Base-by-base conservation (phyloP, 352 stramenopile species). In the Pythium brassicae region DNA sequence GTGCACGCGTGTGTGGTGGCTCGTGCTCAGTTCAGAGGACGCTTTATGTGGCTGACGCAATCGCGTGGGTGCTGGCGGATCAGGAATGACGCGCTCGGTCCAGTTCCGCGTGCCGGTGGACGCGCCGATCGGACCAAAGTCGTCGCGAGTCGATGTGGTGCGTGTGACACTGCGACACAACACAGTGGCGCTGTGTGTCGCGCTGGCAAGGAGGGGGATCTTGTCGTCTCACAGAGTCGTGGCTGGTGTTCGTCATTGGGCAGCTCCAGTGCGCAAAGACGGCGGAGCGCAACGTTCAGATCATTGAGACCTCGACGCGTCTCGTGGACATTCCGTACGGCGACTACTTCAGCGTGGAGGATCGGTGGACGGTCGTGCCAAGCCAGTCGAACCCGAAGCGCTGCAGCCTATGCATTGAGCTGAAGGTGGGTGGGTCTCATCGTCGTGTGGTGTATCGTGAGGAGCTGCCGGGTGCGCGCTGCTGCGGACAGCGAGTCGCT, bases 291-390 rank as follows among this genome's bases (percentile, higher is more conserved):
- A 66, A 69, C 1, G 57, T 80, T 9, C 65, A 69, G 34, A 67
- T 83, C 9, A 76, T 94, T 0, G 85, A 94, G 52, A 87, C 76
- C 15, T 92, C 83, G 23, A 94, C 85, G 9, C 71, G 78, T 29
- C 64, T 94, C 3, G 78, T 84, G 40, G 85, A 94, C 61, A 92
- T 94, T 54, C 85, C 85, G 6, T 94, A 94, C 55, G 83, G 85
- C 22, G 85, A 94, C 61, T 93, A 89, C 64, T 94, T 94, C 47
- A 91, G 78, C 54, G 85, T 94, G 3, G 83, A 93, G 59, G 81
- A 92, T 27, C 77, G 85, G 6, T 93, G 83, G 78, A 89, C 78
- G 15, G 71, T 94, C 43, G 66, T 83, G n/a, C 72, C 78, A 8
- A 57, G 71, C 42, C 45, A 65, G n/a, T 69, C 67, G 1, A 57